These are phyloP conservation scores for Crataegus laevigata DNA, from an alignment of 306 rosid species.

Conservation along the genomic window DNA sequence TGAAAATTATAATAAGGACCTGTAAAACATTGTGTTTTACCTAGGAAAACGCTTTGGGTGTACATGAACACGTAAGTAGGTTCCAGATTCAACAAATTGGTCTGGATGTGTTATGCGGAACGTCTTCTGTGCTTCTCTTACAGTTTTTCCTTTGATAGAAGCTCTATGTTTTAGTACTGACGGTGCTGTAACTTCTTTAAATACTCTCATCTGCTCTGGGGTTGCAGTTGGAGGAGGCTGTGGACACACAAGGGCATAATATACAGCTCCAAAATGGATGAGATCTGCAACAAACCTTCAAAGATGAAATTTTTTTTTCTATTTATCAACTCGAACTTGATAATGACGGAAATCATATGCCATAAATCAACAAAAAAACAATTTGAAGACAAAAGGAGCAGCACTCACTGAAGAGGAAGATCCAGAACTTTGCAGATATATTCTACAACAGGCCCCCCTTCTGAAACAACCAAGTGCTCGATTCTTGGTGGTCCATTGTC, in stretches of 20 bases:
- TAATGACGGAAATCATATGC: slow-evolving; percentile 3
- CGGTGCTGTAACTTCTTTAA: slow-evolving; percentile 58
- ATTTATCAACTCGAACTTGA: slow-evolving; percentile 18
- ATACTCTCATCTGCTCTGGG: slow-evolving; percentile 58
- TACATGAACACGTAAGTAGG: slow-evolving; percentile 73
- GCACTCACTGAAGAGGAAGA: slow-evolving; percentile 78
- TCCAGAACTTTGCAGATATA: slow-evolving; percentile 66
- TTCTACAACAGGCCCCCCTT: slow-evolving; percentile 67
- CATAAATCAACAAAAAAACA: not conserved
- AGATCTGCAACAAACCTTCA: slow-evolving; percentile 86
- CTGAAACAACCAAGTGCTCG: slow-evolving; percentile 73
- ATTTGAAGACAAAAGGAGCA: slow-evolving; percentile 11
- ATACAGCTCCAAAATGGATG: slow-evolving; percentile 85
- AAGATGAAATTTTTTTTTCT: slow-evolving; percentile 25
- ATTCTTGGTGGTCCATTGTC: slow-evolving; percentile 58
- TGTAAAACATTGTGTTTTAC: slow-evolving; percentile 22
- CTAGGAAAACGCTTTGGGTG: slow-evolving; percentile 92
- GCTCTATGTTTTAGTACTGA: slow-evolving; percentile 49
- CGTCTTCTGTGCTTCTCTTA: slow-evolving; percentile 84
- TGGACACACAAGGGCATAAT: slow-evolving; percentile 89
- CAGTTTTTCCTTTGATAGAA: slow-evolving; percentile 80
- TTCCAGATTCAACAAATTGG: slow-evolving; percentile 73
- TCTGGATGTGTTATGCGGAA: slow-evolving; percentile 55
- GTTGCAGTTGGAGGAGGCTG: slow-evolving; percentile 87
- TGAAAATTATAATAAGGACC: slow-evolving; percentile 4